A percentile compares a stretch with the other conserved stretches of the same genome.
These are phyloP conservation scores for Acanthochlamys bracteata DNA, from an alignment of 106 monocot species.

Conservation along the genomic window DNA sequence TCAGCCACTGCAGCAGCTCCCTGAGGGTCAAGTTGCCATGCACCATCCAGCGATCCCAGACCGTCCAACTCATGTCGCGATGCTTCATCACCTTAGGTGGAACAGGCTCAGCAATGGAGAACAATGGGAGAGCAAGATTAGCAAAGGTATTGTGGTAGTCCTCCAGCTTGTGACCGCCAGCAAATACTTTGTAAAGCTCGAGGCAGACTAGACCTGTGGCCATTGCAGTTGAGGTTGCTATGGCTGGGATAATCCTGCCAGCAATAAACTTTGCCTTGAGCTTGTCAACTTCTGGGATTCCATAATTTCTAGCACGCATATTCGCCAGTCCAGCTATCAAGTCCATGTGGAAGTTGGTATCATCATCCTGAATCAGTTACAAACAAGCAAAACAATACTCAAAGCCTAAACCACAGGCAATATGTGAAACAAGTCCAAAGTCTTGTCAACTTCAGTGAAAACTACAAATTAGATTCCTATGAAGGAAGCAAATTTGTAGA, in stretches of 20 bases:
- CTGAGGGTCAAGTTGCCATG: constrained; percentile 54
- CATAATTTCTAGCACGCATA: constrained; percentile 94
- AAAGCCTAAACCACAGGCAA: background rate
- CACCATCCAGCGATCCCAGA: constrained; percentile 87
- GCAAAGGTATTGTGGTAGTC: constrained; percentile 92
- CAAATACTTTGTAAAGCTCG: constrained; percentile 92
- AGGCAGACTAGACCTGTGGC: constrained; percentile 93
- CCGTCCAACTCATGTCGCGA: constrained; percentile 64
- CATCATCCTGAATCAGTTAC: constrained; percentile 54
- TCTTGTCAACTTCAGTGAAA: no score
- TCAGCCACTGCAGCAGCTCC: constrained; percentile 72
- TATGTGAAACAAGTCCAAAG: no score
- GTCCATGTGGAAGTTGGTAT: constrained; percentile 89
- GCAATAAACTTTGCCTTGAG: constrained; percentile 89
- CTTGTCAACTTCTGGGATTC: constrained; percentile 87
- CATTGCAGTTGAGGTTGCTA: constrained; percentile 92
- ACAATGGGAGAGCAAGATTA: constrained; percentile 78
- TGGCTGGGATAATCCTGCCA: constrained; percentile 85
- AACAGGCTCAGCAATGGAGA: constrained; percentile 79
- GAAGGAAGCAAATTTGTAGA: no score
- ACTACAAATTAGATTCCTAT: no score
- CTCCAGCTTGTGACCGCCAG: constrained; percentile 57
- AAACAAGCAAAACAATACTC: background rate
- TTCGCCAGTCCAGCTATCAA: constrained; percentile 86
- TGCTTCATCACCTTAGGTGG: constrained; percentile 67